Conservation (phyloP, 495 filamentous ascomycete species). For the Trichoderma gamsii region DNA sequence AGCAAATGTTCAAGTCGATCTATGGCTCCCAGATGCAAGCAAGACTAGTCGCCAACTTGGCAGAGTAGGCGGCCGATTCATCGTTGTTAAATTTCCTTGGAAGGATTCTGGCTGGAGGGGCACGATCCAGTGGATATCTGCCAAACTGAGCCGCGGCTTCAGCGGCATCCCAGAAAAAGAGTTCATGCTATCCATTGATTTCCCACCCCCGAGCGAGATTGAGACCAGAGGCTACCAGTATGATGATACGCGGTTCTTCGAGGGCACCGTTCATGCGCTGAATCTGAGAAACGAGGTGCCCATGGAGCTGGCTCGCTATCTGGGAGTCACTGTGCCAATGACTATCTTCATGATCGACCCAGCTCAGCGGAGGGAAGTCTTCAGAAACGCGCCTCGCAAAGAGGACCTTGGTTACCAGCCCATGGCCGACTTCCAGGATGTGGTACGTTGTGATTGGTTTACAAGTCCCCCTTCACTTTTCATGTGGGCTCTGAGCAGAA, state of each 20-base stretch:
- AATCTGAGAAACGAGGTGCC: conserved; percentile 49
- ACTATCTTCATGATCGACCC: conserved; percentile 69
- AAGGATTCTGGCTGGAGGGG: conserved; percentile 41
- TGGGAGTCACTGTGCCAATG: conserved; percentile 58
- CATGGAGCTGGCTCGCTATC: conserved; percentile 47
- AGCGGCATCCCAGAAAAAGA: conserved; percentile 42
- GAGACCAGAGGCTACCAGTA: conserved; percentile 50
- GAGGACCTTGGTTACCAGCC: conserved; percentile 68
- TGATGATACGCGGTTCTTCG: conserved; percentile 72
- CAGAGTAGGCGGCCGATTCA: conserved; percentile 46
- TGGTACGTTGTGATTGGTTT: conserved; percentile 43
- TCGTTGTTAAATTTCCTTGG: conserved; percentile 58
- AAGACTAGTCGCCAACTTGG: conserved; percentile 37
- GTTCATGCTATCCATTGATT: conserved; percentile 59
- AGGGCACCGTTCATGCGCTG: conserved; percentile 59
- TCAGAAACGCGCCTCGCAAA: conserved; percentile 67
- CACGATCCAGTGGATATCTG: conserved; percentile 30
- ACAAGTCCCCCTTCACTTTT: neutral
- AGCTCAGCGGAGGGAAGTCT: conserved; percentile 56
- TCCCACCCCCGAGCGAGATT: conserved; percentile 49
- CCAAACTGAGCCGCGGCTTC: conserved; percentile 40
- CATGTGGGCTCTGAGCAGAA: neutral
- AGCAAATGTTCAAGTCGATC: conserved; percentile 66
- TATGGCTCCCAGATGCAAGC: conserved; percentile 70
- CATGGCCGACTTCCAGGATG: conserved; percentile 75